These are phyloP conservation scores for Amoebophrya sp. DNA, from an alignment of 169 alveolate genomes.

Conservation along the genomic window DNA sequence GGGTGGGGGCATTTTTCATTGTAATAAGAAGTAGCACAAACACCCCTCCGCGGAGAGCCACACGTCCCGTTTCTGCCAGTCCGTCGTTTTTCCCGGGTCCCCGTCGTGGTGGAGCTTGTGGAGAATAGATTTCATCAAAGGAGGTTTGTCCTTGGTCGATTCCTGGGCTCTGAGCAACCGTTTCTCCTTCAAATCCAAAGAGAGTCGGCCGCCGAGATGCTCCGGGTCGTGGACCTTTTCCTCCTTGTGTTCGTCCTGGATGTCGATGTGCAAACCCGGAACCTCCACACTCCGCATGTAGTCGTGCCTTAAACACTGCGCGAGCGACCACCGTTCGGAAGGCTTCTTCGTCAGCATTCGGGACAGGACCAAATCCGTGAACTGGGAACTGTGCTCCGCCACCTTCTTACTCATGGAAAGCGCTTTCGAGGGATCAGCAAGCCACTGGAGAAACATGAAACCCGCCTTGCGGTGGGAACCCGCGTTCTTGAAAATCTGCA, in stretches of 20 bases:
- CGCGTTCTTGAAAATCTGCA: no score
- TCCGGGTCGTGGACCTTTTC: no score
- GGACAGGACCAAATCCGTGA: background rate
- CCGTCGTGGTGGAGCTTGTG: background rate
- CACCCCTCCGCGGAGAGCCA: background rate
- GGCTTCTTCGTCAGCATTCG: background rate
- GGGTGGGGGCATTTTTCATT: no score
- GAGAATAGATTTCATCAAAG: background rate
- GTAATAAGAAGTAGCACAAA: slow-evolving; percentile 13
- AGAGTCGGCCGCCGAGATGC: background rate
- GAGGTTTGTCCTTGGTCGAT: background rate
- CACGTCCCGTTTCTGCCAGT: slow-evolving; percentile 4
- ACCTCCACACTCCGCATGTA: background rate
- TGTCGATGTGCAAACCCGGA: background rate
- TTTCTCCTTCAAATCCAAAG: background rate
- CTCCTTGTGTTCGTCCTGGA: background rate
- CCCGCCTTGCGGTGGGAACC: background rate
- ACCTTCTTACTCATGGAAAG: background rate
- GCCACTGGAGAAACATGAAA: background rate
- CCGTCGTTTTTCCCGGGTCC: background rate
- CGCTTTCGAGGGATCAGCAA: background rate
- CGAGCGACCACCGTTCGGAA: background rate
- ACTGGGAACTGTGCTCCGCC: background rate
- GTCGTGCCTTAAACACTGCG: background rate
- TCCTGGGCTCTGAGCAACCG: background rate